Evolutionary conservation across 1,284 basidiomycete genomes (phyloP).

Genomic region (Boletellus dicymbophilus): DNA sequence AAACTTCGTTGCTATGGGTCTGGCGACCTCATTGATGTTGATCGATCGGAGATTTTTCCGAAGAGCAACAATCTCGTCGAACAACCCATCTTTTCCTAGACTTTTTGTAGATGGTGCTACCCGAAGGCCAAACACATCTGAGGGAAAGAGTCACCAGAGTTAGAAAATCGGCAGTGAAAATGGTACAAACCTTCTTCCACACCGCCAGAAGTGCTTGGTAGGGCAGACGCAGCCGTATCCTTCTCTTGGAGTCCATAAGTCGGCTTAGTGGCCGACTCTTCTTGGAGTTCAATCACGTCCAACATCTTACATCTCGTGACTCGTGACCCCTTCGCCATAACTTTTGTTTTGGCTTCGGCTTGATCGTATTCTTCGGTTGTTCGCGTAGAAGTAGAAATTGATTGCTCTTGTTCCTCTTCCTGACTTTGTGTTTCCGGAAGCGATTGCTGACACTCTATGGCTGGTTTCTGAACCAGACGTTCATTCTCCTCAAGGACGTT

Average conservation of each 20-base stretch:
- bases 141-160: slow-evolving; percentile 1
- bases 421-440: slow-evolving; percentile 19
- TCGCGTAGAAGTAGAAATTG: slow-evolving; percentile 10
- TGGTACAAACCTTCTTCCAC: slow-evolving; percentile 27
- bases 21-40: slow-evolving; percentile 55
- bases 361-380: slow-evolving; percentile 31
- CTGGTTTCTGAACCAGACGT: slow-evolving; percentile 30
- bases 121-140: slow-evolving; percentile 62
- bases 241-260: not conserved
- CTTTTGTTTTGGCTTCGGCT: slow-evolving; percentile 29
- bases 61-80: slow-evolving; percentile 44
- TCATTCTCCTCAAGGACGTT: slow-evolving; percentile 25
- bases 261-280: not conserved
- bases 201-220: not conserved
- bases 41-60: slow-evolving; percentile 63
- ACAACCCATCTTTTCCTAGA: slow-evolving; percentile 38
- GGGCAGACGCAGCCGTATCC: not conserved
- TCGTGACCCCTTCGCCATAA: slow-evolving; percentile 24
- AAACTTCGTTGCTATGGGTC: slow-evolving; percentile 40
- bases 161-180: slow-evolving; percentile 2
- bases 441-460: slow-evolving; percentile 24
- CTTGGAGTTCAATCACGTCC: slow-evolving; percentile 5
- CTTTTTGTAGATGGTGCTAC: slow-evolving; percentile 34
- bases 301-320: slow-evolving; percentile 16
- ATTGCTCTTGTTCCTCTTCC: slow-evolving; percentile 30